A percentile compares a stretch with the other conserved stretches of the same genome.
phyloP scores from a whole-genome alignment of 768 basidiomycete genomes.

The Pleurotus djamor region DNA sequence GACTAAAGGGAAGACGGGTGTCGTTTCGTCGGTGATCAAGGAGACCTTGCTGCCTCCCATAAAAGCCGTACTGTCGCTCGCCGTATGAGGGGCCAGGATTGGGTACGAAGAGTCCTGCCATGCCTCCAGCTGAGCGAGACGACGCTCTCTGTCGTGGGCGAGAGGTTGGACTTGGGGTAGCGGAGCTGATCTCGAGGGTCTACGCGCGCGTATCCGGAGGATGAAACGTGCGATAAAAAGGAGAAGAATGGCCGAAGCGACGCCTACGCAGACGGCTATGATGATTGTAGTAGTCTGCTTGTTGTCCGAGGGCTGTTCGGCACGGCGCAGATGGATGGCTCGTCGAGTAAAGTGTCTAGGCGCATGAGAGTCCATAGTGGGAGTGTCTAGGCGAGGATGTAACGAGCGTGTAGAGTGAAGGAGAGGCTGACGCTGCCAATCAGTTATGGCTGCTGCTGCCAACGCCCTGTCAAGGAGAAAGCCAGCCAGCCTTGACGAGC shows the following conservation, averaged over 20 bases:
- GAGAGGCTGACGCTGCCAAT: conserved; percentile 4
- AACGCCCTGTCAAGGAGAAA: neutral
- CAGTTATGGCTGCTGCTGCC: neutral
- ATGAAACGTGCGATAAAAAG: conserved; percentile 34
- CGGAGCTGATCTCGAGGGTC: conserved; percentile 33
- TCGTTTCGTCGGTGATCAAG: conserved; percentile 16
- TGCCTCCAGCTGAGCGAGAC: conserved; percentile 37
- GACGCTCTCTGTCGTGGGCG: conserved; percentile 56
- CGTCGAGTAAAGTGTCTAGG: conserved; percentile 7
- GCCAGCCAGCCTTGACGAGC: no score
- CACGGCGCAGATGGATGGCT: conserved; percentile 5
- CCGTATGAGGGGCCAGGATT: conserved; percentile 18
- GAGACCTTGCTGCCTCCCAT: conserved; percentile 30
- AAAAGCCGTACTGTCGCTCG: conserved; percentile 13
- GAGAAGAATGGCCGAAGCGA: conserved; percentile 37
- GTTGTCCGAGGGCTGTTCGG: conserved; percentile 14
- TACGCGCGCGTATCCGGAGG: conserved; percentile 25
- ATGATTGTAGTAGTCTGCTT: conserved; percentile 46
- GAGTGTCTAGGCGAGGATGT: neutral
- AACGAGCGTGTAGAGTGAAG: conserved; percentile 1
- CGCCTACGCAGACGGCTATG: conserved; percentile 39
- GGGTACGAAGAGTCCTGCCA: conserved; percentile 12
- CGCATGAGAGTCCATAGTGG: neutral
- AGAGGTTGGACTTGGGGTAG: conserved; percentile 67
- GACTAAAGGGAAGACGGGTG: conserved; percentile 9